Evolutionary conservation across 306 rosid genomes (phyloP).

Genomic region (Vicia villosa): DNA sequence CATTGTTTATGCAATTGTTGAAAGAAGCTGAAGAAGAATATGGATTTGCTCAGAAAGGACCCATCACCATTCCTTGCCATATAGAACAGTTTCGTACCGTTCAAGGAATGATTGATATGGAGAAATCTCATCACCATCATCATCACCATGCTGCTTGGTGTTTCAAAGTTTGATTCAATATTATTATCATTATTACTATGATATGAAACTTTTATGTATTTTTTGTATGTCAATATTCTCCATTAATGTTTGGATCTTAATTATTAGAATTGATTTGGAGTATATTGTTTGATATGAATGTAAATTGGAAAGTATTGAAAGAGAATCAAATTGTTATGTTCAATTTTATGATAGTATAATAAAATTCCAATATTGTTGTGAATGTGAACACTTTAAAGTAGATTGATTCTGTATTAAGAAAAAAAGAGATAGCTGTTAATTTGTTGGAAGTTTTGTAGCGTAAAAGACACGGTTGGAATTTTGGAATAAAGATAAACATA

Average conservation of each 20-base stretch:
- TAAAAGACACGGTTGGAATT: conserved; percentile 43
- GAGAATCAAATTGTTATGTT: conserved; percentile 10
- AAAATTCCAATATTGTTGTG: not conserved
- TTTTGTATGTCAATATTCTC: not conserved
- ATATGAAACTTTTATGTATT: conserved; percentile 1
- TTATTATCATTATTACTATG: not conserved
- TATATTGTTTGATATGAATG: conserved; percentile 27
- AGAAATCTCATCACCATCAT: conserved; percentile 47
- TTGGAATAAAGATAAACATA: conserved; percentile 38
- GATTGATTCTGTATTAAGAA: not conserved
- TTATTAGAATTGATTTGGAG: conserved; percentile 36
- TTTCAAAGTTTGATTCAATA: conserved; percentile 60
- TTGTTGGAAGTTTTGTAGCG: conserved; percentile 39
- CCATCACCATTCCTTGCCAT: conserved; percentile 87
- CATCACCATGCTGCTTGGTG: conserved; percentile 64
- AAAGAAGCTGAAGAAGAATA: conserved; percentile 87
- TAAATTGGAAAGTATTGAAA: conserved; percentile 27
- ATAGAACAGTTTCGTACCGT: conserved; percentile 74
- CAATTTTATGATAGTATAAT: not conserved
- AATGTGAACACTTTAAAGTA: conserved; percentile 34
- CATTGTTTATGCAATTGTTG: conserved; percentile 67
- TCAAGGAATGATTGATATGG: conserved; percentile 65
- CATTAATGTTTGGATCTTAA: conserved; percentile 26
- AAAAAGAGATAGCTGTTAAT: conserved; percentile 25
- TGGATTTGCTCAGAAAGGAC: conserved; percentile 86